Evolutionary conservation across 495 filamentous ascomycete genomes (phyloP), one percentile per base, ranked within the genome.

Genomic region (Annulohypoxylon stygium): DNA sequence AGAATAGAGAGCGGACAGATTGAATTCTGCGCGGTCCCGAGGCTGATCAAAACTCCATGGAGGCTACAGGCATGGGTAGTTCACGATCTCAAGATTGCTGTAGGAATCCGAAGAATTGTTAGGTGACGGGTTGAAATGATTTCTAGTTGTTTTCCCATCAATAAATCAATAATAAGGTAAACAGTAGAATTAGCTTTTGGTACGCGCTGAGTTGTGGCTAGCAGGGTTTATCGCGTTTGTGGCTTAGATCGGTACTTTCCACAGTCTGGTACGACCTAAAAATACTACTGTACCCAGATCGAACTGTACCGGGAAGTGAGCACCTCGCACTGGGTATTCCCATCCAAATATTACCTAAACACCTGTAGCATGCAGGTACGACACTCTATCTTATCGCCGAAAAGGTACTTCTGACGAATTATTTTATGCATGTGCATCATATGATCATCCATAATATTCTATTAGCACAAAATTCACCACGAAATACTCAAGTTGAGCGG

Each of bases 91-190:
- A 14, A 16, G 65, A 54, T 47, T 60, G 36, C 16, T 39, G 51
- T 5, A 39, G 51, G 51, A 39, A 63, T 63, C 26, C 37, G 54
- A 39, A 39, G 30, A 58, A 53, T 36, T 69, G 57, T 60, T 71
- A 57, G 60, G 55, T 20, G 58, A 36, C n/a, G 25, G 23, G 54
- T 48, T 36, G 58, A 59, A 51, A 65, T 39, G 73, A 23, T 60
- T 55, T 65, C 54, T 69, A 36, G 69, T 74, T 78, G 74, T 76
- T 76, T 76, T 72, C 65, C 67, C 48, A 51, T 23, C 48, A 54
- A 30, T 54, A 33, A 37, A 18, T 33, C 14, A n/a, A 20, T 30
- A 76, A 74, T 68, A 78, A 76, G 60, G 61, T 70, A 70, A 70
- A 78, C 76, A 78, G 48, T 64, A 20, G 37, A 66, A 67, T 37